These are phyloP conservation scores for Pseudocercospora musae DNA, from an alignment of 2,329 filamentous ascomycete genomes.

Conservation along the genomic window DNA sequence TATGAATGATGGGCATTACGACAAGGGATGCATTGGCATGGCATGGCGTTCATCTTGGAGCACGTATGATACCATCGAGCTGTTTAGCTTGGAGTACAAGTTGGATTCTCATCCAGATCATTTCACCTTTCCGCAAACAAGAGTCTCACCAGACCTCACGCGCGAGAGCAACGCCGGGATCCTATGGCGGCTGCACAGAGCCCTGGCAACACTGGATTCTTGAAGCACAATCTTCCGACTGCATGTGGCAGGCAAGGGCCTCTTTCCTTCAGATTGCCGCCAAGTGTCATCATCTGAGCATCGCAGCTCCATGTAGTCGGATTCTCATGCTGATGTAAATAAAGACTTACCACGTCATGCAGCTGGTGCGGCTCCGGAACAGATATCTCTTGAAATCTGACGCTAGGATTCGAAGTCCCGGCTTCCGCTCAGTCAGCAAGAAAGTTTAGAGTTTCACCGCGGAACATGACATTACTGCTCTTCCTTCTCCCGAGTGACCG, in stretches of 20 bases:
- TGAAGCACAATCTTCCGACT: not conserved
- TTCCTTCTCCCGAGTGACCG: not conserved
- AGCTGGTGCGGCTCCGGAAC: not conserved
- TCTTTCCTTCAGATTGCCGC: no score
- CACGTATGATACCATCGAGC: conserved; percentile 1
- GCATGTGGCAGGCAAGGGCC: not conserved
- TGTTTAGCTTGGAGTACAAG: not conserved
- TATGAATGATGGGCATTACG: conserved; percentile 3
- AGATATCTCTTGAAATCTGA: not conserved
- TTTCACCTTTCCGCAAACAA: not conserved
- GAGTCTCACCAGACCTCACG: not conserved
- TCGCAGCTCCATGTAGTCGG: not conserved
- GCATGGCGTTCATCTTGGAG: not conserved
- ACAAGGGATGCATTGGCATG: not conserved
- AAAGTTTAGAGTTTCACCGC: not conserved
- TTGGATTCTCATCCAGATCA: not conserved
- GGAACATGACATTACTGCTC: not conserved
- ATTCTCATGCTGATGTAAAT: not conserved
- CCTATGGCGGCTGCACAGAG: no score
- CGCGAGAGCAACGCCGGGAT: no score
- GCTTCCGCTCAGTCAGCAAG: not conserved
- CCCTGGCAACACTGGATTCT: not conserved
- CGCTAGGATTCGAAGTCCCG: not conserved
- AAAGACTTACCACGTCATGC: not conserved
- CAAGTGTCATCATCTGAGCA: no score